Evolutionary conservation across 805 yeast genomes (phyloP).

Genomic region (Millerago galiae): DNA sequence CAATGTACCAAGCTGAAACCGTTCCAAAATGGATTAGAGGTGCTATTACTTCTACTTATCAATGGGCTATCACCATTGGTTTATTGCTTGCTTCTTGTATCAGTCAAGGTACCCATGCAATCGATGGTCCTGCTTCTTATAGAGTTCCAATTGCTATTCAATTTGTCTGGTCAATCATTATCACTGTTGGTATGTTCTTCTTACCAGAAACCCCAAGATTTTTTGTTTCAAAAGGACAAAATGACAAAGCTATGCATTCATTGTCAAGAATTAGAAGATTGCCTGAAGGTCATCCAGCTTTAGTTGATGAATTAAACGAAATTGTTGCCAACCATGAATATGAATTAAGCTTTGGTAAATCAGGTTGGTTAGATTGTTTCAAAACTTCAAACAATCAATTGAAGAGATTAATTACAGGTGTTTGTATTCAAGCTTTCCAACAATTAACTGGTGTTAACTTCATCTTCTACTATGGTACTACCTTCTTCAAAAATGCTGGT

Average conservation of each 20-base stretch:
- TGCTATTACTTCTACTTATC: constrained; percentile 69
- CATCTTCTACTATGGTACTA: constrained; percentile 64
- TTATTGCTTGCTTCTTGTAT: constrained; percentile 62
- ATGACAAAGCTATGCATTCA: constrained; percentile 51
- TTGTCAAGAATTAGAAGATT: constrained; percentile 49
- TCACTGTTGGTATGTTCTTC: constrained; percentile 55
- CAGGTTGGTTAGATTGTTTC: constrained; percentile 30
- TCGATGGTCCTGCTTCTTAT: constrained; percentile 52
- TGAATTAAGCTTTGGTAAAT: constrained; percentile 30
- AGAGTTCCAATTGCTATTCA: constrained; percentile 72
- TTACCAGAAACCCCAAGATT: constrained; percentile 78
- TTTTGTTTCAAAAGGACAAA: constrained; percentile 48
- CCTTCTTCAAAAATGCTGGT: constrained; percentile 50
- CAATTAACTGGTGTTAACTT: constrained; percentile 72
- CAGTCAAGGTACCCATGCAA: constrained; percentile 57
- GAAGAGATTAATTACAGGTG: constrained; percentile 39
- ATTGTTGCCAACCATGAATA: constrained; percentile 42
- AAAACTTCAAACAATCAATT: constrained; percentile 31
- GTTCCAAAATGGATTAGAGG: constrained; percentile 78
- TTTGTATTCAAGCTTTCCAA: constrained; percentile 43
- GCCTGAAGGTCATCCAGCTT: constrained; percentile 36
- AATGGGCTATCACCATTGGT: constrained; percentile 70
- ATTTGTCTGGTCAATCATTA: constrained; percentile 59
- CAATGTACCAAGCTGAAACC: constrained; percentile 74
- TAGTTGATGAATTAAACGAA: constrained; percentile 40